phyloP scores from a whole-genome alignment of 352 stramenopile species.

The Vaucheria bursata region DNA sequence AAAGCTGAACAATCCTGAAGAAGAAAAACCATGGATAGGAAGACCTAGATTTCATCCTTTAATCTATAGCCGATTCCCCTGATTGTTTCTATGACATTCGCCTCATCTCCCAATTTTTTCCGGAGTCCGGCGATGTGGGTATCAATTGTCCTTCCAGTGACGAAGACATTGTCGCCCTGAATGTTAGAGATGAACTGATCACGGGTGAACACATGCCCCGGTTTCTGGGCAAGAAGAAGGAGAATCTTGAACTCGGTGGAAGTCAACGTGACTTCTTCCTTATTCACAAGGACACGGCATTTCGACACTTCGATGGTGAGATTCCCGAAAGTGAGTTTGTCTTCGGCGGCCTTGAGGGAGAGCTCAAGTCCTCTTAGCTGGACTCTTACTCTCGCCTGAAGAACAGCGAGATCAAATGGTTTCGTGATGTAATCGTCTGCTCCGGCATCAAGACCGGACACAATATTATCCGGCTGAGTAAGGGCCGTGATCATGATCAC shows the following conservation, averaged over 20 bases:
- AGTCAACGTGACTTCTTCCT: not conserved
- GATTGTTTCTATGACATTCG: not conserved
- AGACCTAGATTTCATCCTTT: not conserved
- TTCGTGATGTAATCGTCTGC: not conserved
- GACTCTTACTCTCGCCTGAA: not conserved
- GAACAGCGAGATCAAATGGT: not conserved
- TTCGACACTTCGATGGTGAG: not conserved
- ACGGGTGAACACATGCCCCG: not conserved
- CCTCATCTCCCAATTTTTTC: not conserved
- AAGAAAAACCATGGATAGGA: not conserved
- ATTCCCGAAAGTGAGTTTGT: too few species aligned
- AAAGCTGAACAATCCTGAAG: not conserved
- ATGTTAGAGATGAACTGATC: not conserved
- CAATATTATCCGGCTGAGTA: not conserved
- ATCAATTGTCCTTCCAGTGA: not conserved
- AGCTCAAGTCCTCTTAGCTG: not conserved
- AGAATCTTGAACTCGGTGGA: not conserved
- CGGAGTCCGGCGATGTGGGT: not conserved
- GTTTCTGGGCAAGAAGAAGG: not conserved
- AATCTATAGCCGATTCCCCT: not conserved
- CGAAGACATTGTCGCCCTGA: not conserved
- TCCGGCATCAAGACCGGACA: not conserved
- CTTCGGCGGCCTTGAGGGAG: not conserved
- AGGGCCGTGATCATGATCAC: not conserved
- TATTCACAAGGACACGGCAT: not conserved